Evolutionary conservation across 2,329 filamentous ascomycete species (phyloP), one percentile per base, ranked within the genome.

Genomic region (Fusarium tanahbumbuense): DNA sequence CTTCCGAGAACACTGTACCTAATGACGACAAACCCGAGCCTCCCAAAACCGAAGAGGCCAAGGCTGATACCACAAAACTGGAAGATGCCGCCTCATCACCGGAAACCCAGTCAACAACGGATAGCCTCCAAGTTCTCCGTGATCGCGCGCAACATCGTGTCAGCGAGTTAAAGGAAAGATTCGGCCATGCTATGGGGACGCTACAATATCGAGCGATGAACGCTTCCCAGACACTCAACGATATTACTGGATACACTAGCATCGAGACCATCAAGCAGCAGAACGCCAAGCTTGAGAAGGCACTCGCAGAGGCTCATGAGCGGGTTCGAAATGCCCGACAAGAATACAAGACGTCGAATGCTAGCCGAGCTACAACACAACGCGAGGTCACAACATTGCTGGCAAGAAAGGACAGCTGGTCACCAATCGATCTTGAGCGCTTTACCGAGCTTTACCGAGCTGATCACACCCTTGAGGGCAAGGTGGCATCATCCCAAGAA

Each of bases 351-450:
- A 86, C 89, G n/a, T 93, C 94, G 32, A 94, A 96, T 70, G 87
- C 91, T 58, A 90, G 91, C 72, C 92, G 97, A 72, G 91, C 93
- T n/a, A 84, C 91, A 18, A 97, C 94, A 2, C 95, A 98, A 82
- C 93, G 96, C 73, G 96, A 99, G 83, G 94, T 98, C 41, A 98
- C 97, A 48, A 93, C 94, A 23, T 87, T 99, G 25, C 88, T 99
- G 10, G 95, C 97, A 67, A 89, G 96, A 61, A 98, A 99, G 81
- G 93, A 97, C 80, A 92, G 91, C 20, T 99, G 96, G 96, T 90
- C 90, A 1, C 90, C 94, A 0, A 79, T 84, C 3, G 96, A 99
- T 81, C 88, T 99, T 30, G 96, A 99, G 81, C 90, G 95, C 59
- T 99, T 99, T 85, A 99, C 97, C 62, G 87, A 89, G 37, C 87